Conservation (phyloP, 805 yeast species). For the Candida methanosorbosa region DNA sequence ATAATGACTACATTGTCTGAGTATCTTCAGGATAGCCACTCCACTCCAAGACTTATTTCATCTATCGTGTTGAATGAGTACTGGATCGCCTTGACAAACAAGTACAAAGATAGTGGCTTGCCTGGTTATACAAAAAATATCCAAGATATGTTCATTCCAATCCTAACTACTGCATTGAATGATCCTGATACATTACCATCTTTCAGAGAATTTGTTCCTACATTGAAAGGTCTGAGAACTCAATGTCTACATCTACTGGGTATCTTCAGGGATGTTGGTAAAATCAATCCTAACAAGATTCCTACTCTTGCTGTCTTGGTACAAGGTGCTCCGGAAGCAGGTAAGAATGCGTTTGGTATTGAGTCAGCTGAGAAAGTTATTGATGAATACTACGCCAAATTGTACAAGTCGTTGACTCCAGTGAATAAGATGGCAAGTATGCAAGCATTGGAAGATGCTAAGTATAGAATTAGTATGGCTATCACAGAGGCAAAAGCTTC, state of each 20-base stretch:
- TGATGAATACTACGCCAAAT: constrained; percentile 54
- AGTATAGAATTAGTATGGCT: constrained; percentile 54
- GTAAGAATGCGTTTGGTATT: constrained; percentile 84
- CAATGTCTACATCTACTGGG: constrained; percentile 78
- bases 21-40: constrained; percentile 51
- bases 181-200: constrained; percentile 40
- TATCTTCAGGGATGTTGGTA: constrained; percentile 70
- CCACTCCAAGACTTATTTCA: constrained; percentile 72
- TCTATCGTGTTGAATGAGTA: constrained; percentile 69
- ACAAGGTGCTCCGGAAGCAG: constrained; percentile 91
- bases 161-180: constrained; percentile 28
- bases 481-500: constrained; percentile 59
- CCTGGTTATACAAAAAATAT: constrained; percentile 7
- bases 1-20: constrained; percentile 29
- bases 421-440: constrained; percentile 62
- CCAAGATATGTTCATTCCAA: constrained; percentile 5
- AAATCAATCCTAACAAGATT: constrained; percentile 56
- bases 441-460: constrained; percentile 72
- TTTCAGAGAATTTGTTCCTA: constrained; percentile 81
- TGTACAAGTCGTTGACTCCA: constrained; percentile 55
- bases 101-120: too few species aligned
- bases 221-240: constrained; percentile 74
- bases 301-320: constrained; percentile 86
- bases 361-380: constrained; percentile 66
- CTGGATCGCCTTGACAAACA: constrained; percentile 26